Percentiles rank a stretch among this genome's conserved stretches.
Conservation (phyloP, 371 early-diverging fungal genomes). For the Circinella umbellata region DNA sequence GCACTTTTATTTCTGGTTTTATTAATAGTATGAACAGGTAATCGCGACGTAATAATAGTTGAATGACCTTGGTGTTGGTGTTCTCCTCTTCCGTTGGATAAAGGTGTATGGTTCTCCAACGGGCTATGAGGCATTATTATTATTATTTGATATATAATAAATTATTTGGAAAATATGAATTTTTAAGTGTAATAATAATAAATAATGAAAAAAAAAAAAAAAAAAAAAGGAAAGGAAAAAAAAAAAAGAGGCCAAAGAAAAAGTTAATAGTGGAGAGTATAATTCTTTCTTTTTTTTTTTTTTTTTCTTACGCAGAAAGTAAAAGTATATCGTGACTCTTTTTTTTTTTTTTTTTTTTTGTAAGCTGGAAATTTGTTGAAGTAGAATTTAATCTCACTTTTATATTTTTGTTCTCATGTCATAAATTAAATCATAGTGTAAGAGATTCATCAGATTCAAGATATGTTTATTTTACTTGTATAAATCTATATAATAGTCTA, state of each 20-base stretch:
- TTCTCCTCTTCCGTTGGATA: not conserved
- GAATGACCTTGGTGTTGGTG: not conserved
- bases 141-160: not conserved
- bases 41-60: not conserved
- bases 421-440: too few relatives aligned
- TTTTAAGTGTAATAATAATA: too few relatives aligned
- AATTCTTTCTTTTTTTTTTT: too few relatives aligned
- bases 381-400: too few relatives aligned
- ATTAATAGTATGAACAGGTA: not conserved
- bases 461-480: too few relatives aligned
- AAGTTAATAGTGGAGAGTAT: not conserved
- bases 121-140: not conserved
- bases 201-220: not conserved
- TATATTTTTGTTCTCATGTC: too few relatives aligned
- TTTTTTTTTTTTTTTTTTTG: too few relatives aligned
- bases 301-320: too few relatives aligned
- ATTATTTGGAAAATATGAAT: not conserved
- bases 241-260: not conserved
- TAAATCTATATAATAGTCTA: too few relatives aligned
- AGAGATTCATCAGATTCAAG: too few relatives aligned
- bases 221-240: not conserved
- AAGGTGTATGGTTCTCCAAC: not conserved
- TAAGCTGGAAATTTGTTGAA: too few relatives aligned
- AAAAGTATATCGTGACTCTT: too few relatives aligned
- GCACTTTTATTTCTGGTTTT: slow-evolving; percentile 3